Percentiles rank a stretch among this genome's conserved stretches.
Evolutionary conservation across 306 rosid genomes (phyloP).

Genomic region (Purshia tridentata): DNA sequence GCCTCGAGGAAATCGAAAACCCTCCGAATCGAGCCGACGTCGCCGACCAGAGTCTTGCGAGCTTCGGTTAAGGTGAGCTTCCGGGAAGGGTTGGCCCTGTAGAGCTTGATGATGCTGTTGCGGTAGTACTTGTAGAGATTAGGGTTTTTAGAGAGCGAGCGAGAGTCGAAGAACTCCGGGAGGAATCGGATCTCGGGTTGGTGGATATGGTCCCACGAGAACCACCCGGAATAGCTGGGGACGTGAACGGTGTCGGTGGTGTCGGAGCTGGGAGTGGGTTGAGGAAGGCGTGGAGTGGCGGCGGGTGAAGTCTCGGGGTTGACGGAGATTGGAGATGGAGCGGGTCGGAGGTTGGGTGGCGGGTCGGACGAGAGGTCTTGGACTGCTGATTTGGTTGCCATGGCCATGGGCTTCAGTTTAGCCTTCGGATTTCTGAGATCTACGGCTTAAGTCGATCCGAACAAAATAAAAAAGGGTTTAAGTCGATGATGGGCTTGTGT

Average conservation of each 20-base stretch:
- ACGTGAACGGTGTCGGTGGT: constrained; percentile 36
- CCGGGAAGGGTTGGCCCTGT: constrained; percentile 59
- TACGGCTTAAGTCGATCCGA: too few relatives aligned
- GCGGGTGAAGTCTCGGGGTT: constrained; percentile 36
- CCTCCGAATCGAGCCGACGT: constrained; percentile 80
- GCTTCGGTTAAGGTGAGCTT: constrained; percentile 83
- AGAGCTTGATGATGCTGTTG: constrained; percentile 62
- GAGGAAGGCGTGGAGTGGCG: constrained; percentile 13
- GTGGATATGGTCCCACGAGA: constrained; percentile 63
- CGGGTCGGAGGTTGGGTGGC: background rate
- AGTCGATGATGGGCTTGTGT: too few relatives aligned
- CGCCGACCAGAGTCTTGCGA: constrained; percentile 80
- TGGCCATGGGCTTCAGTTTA: background rate
- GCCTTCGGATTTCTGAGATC: background rate
- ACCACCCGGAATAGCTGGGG: constrained; percentile 88
- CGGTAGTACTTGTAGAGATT: constrained; percentile 77
- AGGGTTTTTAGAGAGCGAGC: constrained; percentile 61
- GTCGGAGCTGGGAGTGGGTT: constrained; percentile 29
- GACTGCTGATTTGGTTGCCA: background rate
- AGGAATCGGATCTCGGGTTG: constrained; percentile 72
- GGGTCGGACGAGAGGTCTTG: background rate
- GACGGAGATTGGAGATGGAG: background rate
- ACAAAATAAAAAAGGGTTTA: too few relatives aligned
- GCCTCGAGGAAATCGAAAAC: constrained; percentile 84
- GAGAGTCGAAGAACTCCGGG: constrained; percentile 72